phyloP scores from a whole-genome alignment of 169 alveolate species.

The Eimeria falciformis region DNA sequence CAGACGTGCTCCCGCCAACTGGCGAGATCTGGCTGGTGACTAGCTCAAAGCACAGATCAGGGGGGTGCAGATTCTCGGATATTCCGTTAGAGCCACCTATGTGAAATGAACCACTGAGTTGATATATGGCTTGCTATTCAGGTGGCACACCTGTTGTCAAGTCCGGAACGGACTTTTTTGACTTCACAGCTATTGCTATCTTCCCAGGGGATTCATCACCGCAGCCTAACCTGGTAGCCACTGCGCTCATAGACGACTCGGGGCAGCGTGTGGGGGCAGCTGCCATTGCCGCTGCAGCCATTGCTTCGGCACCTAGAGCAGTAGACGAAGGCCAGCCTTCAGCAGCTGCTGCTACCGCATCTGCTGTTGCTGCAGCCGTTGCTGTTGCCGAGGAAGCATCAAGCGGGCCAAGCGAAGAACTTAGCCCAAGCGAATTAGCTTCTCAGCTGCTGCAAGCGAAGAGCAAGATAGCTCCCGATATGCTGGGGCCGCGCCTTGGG shows the following conservation, averaged over 20 bases:
- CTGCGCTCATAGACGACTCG: conserved; percentile 62
- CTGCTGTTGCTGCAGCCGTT: conserved; percentile 67
- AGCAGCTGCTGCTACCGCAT: conserved; percentile 54
- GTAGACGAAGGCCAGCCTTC: conserved; percentile 24
- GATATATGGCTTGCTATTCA: conserved; percentile 12
- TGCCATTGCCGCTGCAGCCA: conserved; percentile 69
- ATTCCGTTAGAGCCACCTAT: too few relatives aligned
- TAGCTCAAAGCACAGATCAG: too few relatives aligned
- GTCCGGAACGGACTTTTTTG: conserved; percentile 92
- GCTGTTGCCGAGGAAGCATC: conserved; percentile 65
- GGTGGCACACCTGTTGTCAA: conserved; percentile 86
- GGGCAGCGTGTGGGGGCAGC: conserved; percentile 71
- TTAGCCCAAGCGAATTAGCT: conserved; percentile 70
- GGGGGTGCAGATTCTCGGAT: too few relatives aligned
- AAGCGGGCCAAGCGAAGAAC: conserved; percentile 21
- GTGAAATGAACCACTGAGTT: too few relatives aligned
- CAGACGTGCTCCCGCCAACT: too few relatives aligned
- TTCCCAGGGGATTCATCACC: conserved; percentile 79
- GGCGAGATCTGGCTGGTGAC: too few relatives aligned
- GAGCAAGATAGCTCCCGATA: conserved; percentile 3
- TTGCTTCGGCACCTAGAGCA: conserved; percentile 38
- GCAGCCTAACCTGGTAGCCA: conserved; percentile 59
- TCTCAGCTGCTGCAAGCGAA: conserved; percentile 59
- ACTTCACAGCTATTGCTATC: conserved; percentile 84
- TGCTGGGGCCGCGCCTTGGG: conserved; percentile 14